phyloP scores from a whole-genome alignment of 2,329 filamentous ascomycete genomes.

The Furcasterigmium furcatum region DNA sequence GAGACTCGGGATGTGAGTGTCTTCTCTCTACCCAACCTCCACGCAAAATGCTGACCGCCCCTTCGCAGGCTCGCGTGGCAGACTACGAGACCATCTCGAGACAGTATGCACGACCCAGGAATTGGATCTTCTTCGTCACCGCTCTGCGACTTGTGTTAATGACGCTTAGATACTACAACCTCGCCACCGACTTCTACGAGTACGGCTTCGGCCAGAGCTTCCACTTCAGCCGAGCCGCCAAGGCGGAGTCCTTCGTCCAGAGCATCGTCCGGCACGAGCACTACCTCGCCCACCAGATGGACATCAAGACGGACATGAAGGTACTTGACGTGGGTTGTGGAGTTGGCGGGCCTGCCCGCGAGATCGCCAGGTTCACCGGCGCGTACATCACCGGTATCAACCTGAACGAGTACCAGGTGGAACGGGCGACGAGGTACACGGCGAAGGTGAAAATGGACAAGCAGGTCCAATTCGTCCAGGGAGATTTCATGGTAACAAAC shows the following conservation, averaged over 20 bases:
- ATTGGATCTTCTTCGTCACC: background rate
- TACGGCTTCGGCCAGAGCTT: slow-evolving; percentile 96
- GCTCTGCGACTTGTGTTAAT: background rate
- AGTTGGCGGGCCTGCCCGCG: slow-evolving; percentile 89
- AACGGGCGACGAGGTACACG: slow-evolving; percentile 85
- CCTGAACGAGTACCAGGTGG: slow-evolving; percentile 99
- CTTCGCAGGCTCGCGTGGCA: slow-evolving; percentile 64
- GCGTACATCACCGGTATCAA: slow-evolving; percentile 89
- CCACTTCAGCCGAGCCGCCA: slow-evolving; percentile 93
- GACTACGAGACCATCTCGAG: slow-evolving; percentile 92
- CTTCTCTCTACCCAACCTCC: background rate
- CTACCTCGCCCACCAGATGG: slow-evolving; percentile 89
- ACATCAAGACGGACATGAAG: slow-evolving; percentile 79
- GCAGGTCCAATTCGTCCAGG: slow-evolving; percentile 86
- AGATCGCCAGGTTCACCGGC: slow-evolving; percentile 94
- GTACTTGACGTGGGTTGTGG: slow-evolving; percentile 96
- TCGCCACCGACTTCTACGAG: slow-evolving; percentile 95
- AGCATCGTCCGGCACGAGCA: slow-evolving; percentile 96
- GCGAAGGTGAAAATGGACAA: slow-evolving; percentile 74
- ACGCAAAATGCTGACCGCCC: background rate
- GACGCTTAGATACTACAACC: slow-evolving; percentile 80
- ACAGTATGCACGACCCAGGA: slow-evolving; percentile 67
- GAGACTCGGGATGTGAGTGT: slow-evolving; percentile 70
- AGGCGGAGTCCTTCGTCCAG: slow-evolving; percentile 82
- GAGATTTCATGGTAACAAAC: slow-evolving; percentile 81